These are phyloP conservation scores for Antitrichia curtipendula DNA, from an alignment of 225 moss, liverwort and hornwort genomes.

Conservation along the genomic window DNA sequence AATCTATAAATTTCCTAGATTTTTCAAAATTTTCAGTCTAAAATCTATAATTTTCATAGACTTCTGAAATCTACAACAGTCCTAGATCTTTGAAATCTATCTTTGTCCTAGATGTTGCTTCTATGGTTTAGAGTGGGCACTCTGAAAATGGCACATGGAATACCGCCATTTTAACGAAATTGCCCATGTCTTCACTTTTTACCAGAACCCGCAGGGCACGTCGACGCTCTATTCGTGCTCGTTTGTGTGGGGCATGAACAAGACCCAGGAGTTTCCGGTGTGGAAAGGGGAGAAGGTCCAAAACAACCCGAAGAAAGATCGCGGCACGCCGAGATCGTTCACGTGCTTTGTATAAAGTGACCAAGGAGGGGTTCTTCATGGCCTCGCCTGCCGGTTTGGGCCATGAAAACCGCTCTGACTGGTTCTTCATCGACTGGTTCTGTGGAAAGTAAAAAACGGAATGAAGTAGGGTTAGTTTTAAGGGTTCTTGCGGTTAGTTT, in stretches of 20 bases:
- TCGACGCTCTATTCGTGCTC: not conserved
- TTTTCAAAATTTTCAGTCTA: too few relatives aligned
- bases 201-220: not conserved
- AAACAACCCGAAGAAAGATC: not conserved
- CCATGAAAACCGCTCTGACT: not conserved
- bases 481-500: not conserved
- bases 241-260: not conserved
- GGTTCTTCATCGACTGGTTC: not conserved
- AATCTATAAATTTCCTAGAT: too few relatives aligned
- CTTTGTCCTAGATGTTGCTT: too few relatives aligned
- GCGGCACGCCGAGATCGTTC: not conserved
- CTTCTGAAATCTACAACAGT: too few relatives aligned
- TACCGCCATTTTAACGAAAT: too few relatives aligned
- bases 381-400: not conserved
- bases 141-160: too few relatives aligned
- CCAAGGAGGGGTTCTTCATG: not conserved
- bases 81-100: too few relatives aligned
- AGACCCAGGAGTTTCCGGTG: not conserved
- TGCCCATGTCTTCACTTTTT: constrained; percentile 7
- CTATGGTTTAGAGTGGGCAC: too few relatives aligned
- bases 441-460: not conserved
- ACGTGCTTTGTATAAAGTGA: constrained; percentile 5
- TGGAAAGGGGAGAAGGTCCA: not conserved
- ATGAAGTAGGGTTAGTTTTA: not conserved
- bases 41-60: too few relatives aligned